phyloP scores from a whole-genome alignment of 441 rosid species.

The Gossypium laxum region DNA sequence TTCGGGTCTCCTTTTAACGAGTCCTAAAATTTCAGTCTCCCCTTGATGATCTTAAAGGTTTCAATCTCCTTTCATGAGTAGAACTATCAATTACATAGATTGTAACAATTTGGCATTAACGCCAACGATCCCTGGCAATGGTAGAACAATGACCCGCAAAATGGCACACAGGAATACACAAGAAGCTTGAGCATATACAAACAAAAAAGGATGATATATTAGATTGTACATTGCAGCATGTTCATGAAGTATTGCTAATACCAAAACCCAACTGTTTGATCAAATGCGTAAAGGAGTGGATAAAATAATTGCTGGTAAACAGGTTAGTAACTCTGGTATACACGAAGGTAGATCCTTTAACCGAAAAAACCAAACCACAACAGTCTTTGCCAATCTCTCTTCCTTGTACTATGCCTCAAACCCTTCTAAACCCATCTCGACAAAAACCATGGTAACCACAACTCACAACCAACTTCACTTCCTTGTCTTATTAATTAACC shows the following conservation, averaged over 20 bases:
- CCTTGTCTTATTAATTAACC: neutral
- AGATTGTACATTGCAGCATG: neutral
- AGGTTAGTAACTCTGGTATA: neutral
- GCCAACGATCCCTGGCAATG: neutral
- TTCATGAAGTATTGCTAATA: neutral
- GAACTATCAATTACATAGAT: neutral
- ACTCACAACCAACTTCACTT: neutral
- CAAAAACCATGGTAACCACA: neutral
- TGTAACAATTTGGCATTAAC: neutral
- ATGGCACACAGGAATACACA: neutral
- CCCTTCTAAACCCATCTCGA: neutral
- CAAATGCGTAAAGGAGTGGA: neutral
- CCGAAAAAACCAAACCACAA: neutral
- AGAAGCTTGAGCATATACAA: neutral
- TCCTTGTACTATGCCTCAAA: neutral
- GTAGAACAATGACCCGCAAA: neutral
- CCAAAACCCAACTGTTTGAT: neutral
- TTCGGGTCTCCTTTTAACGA: neutral
- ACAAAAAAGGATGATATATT: neutral
- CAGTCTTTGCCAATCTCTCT: neutral
- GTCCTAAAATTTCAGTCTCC: neutral
- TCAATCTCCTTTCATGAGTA: neutral
- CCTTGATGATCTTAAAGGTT: neutral
- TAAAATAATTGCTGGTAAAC: neutral
- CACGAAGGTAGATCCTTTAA: neutral